Base-by-base conservation (phyloP, 192 early-diverging fungal genomes). In the Gorgonomyces haynaldii region DNA sequence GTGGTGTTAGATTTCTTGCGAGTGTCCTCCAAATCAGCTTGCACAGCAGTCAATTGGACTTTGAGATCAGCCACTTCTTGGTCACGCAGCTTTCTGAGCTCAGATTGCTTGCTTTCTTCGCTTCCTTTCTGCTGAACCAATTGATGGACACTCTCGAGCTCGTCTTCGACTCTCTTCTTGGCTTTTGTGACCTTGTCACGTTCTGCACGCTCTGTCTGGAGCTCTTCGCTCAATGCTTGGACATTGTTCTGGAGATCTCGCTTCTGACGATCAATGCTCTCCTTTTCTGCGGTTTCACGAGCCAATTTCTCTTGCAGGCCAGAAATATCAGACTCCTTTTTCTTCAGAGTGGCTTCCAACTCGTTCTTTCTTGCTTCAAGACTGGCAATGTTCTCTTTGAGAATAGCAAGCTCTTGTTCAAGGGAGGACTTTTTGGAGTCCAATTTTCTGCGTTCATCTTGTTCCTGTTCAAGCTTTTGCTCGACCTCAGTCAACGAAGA, bases 41-140 rank as follows among this genome's bases (percentile, higher is more conserved):
- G 66, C 0, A 53, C 37, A 29, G 50, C 26, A 9, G 36, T 45
- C 2, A 78, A 59, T 44, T 72, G 72, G 19, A 31, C 45, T 27
- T 61, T 64, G 19, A 70, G 37, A 48, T 70, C 66, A 1, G 49
- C 44, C 21, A 78, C 56, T 56, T 78, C 76, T n/a, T 62, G 17
- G 39, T 78, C 76, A 24, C 76, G 65, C 23, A 78, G 49, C 25
- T 59, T 43, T 12, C 69, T 61, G 15, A 78, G 35, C 39, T 78
- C 76, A 10, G 45, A 45, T 50, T 74, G 71, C 37, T 76, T 72
- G 47, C 50, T 67, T 53, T 67, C 65, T 47, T 76, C 66, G 2
- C 56, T 68, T 12, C 64, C 71, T 39, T 76, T 74, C 30, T 71
- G 63, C 50, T 76, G 61, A 30, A 73, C 55, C 7, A 76, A 47